Percentiles rank a stretch among this genome's conserved stretches.
phyloP scores from a whole-genome alignment of 2,329 filamentous ascomycete species.

The Lecanoromycetidae sp. region DNA sequence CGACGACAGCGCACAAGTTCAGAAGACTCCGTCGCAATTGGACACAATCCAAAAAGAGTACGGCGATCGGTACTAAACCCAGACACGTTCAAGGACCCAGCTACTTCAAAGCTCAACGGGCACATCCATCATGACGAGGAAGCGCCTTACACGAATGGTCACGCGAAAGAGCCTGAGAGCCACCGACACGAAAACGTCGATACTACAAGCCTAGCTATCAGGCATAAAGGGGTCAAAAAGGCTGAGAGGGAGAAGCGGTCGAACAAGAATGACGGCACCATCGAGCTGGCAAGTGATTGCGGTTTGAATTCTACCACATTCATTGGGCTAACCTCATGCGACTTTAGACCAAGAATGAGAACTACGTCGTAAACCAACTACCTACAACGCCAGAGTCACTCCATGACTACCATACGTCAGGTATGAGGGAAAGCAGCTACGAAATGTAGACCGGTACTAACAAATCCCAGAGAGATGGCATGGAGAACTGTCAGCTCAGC shows the following conservation, averaged over 20 bases:
- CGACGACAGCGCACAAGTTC: constrained; percentile 24
- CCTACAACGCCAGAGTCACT: constrained; percentile 70
- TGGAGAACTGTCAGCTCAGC: constrained; percentile 44
- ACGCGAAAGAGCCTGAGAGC: constrained; percentile 13
- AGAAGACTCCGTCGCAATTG: constrained; percentile 33
- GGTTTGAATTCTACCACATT: not conserved
- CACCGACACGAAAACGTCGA: constrained; percentile 14
- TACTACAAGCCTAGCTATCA: constrained; percentile 19
- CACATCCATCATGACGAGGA: constrained; percentile 3
- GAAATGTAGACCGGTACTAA: constrained; percentile 16
- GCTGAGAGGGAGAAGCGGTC: constrained; percentile 26
- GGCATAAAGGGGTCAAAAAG: constrained; percentile 28
- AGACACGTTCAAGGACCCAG: constrained; percentile 24
- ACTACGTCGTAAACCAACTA: constrained; percentile 75
- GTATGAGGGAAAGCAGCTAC: constrained; percentile 36
- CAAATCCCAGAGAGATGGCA: constrained; percentile 13
- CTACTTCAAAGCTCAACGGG: constrained; percentile 15
- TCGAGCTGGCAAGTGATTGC: constrained; percentile 27
- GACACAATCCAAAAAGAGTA: constrained; percentile 34
- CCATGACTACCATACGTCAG: constrained; percentile 47
- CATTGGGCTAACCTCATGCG: constrained; percentile 13
- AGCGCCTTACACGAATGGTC: constrained; percentile 18
- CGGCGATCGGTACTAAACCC: constrained; percentile 32
- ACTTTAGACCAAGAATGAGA: constrained; percentile 63
- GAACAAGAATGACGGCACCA: constrained; percentile 24